Conservation (phyloP, 2,329 filamentous ascomycete species). For the Penicillium sp. region DNA sequence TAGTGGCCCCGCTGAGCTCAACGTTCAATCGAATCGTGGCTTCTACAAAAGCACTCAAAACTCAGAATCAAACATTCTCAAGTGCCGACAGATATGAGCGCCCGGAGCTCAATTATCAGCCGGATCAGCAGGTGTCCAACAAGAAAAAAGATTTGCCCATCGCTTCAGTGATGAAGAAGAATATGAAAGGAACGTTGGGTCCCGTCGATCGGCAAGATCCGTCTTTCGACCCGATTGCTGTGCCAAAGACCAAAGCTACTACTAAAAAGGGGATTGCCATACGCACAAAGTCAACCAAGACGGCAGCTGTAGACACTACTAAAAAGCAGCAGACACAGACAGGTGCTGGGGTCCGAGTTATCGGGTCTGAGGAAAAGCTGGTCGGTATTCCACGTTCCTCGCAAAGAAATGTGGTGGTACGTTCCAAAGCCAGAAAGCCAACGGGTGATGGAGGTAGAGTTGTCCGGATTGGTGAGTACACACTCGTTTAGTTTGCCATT, state of each 20-base stretch:
- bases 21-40: neutral
- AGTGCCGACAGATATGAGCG: neutral
- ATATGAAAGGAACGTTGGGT: slow-evolving; percentile 16
- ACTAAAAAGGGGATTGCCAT: neutral
- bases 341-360: neutral
- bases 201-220: neutral
- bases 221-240: slow-evolving; percentile 3
- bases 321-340: too few species aligned
- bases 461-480: slow-evolving; percentile 29
- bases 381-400: neutral
- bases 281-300: neutral
- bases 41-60: neutral
- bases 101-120: neutral
- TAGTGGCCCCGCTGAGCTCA: too few species aligned
- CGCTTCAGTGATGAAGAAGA: slow-evolving; percentile 3
- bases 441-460: neutral
- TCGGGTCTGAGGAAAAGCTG: neutral
- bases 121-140: neutral
- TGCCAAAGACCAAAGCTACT: neutral
- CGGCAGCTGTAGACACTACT: too few species aligned
- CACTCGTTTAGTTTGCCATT: slow-evolving; percentile 29
- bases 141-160: neutral
- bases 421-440: neutral
- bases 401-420: too few species aligned
- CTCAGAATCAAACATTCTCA: neutral